phyloP scores from a whole-genome alignment of 2,329 filamentous ascomycete species.

The Allantophomopsis cytisporea region DNA sequence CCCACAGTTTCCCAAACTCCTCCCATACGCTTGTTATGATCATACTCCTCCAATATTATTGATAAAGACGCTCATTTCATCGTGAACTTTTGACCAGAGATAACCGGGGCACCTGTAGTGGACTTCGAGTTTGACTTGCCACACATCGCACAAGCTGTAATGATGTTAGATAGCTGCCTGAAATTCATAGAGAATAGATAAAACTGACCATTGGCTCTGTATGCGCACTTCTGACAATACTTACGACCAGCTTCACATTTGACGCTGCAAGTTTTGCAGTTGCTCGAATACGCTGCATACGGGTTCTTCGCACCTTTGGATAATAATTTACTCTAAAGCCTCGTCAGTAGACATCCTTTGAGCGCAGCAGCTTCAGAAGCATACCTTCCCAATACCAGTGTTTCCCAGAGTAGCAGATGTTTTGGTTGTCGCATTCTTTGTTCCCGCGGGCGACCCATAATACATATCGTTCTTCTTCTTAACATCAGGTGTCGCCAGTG shows the following conservation, averaged over 20 bases:
- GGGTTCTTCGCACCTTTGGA: slow-evolving; percentile 53
- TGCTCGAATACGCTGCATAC: slow-evolving; percentile 48
- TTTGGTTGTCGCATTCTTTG: slow-evolving; percentile 22
- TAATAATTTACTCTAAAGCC: slow-evolving; percentile 43
- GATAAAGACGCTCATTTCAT: slow-evolving; percentile 28
- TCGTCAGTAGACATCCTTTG: background rate
- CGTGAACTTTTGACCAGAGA: slow-evolving; percentile 49
- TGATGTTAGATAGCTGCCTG: slow-evolving; percentile 4
- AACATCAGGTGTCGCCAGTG: slow-evolving; percentile 48
- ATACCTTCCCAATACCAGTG: slow-evolving; percentile 44
- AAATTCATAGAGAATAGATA: background rate
- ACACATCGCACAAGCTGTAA: slow-evolving; percentile 46
- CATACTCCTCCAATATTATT: too few relatives aligned
- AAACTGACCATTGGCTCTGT: slow-evolving; percentile 41
- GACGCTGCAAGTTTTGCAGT: slow-evolving; percentile 46
- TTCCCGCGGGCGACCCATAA: slow-evolving; percentile 36
- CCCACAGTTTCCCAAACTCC: too few relatives aligned
- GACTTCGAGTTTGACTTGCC: slow-evolving; percentile 42
- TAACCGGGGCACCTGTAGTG: slow-evolving; percentile 33
- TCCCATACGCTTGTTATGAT: too few relatives aligned
- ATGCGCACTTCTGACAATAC: slow-evolving; percentile 49
- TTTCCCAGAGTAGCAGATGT: slow-evolving; percentile 40
- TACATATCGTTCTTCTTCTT: slow-evolving; percentile 58
- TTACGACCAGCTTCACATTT: slow-evolving; percentile 48
- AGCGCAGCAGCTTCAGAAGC: slow-evolving; percentile 6